phyloP scores from a whole-genome alignment of 768 basidiomycete genomes.

The Suillus cothurnatus region DNA sequence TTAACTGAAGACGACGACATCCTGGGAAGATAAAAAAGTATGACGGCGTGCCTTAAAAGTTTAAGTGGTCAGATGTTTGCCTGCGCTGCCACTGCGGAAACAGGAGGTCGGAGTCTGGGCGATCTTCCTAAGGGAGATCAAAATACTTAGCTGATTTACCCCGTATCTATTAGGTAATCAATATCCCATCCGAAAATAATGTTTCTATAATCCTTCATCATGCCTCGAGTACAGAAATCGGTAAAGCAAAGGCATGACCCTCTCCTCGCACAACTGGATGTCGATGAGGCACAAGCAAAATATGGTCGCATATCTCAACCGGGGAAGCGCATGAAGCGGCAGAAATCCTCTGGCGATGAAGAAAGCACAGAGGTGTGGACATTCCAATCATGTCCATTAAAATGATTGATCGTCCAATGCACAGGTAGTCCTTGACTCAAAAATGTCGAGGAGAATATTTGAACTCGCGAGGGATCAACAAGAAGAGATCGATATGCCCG shows the following conservation, averaged over 20 bases:
- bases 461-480: slow-evolving; percentile 93
- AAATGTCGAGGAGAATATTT: slow-evolving; percentile 85
- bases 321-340: slow-evolving; percentile 71
- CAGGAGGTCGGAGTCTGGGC: background rate
- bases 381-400: slow-evolving; percentile 13
- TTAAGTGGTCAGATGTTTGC: background rate
- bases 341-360: slow-evolving; percentile 44
- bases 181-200: slow-evolving; percentile 4
- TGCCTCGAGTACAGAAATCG: slow-evolving; percentile 66
- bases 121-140: too few species aligned
- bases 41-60: background rate
- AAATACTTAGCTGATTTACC: background rate
- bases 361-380: slow-evolving; percentile 59
- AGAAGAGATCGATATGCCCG: slow-evolving; percentile 74
- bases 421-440: slow-evolving; percentile 75
- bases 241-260: slow-evolving; percentile 82
- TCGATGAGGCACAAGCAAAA: slow-evolving; percentile 75
- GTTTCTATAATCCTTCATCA: slow-evolving; percentile 31
- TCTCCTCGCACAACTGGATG: slow-evolving; percentile 78
- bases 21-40: slow-evolving; percentile 9
- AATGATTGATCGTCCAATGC: slow-evolving; percentile 6
- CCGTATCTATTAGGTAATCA: slow-evolving; percentile 6
- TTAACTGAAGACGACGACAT: slow-evolving; percentile 12
- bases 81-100: background rate
- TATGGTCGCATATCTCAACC: slow-evolving; percentile 79